Evolutionary conservation across 2,329 filamentous ascomycete species (phyloP).

Genomic region (Sarocladiaceae sp.): DNA sequence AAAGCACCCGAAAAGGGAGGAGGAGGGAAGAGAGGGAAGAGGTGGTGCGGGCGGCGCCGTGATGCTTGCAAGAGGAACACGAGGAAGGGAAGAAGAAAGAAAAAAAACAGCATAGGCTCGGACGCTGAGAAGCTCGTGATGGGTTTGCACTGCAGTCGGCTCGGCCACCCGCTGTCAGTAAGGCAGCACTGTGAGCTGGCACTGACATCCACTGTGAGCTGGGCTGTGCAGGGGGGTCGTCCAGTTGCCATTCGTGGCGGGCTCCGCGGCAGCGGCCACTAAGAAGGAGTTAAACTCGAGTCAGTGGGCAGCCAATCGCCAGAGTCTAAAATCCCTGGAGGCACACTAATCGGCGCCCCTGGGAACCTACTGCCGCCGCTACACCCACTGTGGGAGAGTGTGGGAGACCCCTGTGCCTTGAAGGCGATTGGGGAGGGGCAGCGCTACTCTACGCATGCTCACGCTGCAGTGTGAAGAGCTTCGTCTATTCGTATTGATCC

Average conservation of each 20-base stretch:
- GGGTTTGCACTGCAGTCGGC: no score
- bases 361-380: conserved; percentile 1
- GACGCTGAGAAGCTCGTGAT: conserved; percentile 2
- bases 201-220: no score
- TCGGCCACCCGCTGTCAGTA: no score
- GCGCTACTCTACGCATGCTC: no score
- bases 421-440: no score
- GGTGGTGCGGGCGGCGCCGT: conserved; percentile 39
- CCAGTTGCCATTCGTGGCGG: conserved; percentile 7
- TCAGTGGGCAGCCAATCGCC: neutral
- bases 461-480: no score
- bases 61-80: conserved; percentile 9
- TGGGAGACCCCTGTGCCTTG: no score
- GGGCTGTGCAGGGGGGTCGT: conserved; percentile 3
- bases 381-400: conserved; percentile 4
- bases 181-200: no score
- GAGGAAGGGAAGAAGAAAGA: conserved; percentile 10
- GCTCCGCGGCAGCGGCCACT: conserved; percentile 8
- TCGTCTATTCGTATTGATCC: no score
- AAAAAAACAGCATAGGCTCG: neutral
- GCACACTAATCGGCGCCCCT: neutral
- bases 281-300: conserved; percentile 1
- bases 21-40: conserved; percentile 14
- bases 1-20: conserved; percentile 32
- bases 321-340: no score